A percentile compares a stretch with the other conserved stretches of the same genome.
Conservation (phyloP, 257 asterid genomes). For the Verbascum thapsus region DNA sequence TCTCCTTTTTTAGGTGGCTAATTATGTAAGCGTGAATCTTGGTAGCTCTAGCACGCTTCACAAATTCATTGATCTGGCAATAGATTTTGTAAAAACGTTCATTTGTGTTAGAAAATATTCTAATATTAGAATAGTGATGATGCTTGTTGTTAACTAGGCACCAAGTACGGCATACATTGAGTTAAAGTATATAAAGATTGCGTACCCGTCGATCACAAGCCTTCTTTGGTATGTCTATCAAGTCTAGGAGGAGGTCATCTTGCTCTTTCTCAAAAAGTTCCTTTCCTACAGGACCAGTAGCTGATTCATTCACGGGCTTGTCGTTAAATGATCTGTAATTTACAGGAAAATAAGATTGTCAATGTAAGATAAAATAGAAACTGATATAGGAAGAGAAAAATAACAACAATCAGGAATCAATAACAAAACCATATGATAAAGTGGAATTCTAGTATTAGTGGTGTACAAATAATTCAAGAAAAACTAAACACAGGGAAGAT, state of each 20-base stretch:
- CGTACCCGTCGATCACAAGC: conserved; percentile 93
- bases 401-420: not conserved
- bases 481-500: conserved; percentile 10
- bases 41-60: conserved; percentile 93
- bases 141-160: not conserved
- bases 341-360: not conserved
- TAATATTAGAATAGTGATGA: no score
- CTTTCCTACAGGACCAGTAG: conserved; percentile 69
- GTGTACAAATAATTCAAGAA: not conserved
- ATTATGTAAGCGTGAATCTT: conserved; percentile 92
- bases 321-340: conserved; percentile 77
- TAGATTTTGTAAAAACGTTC: not conserved
- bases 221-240: conserved; percentile 92
- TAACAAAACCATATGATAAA: not conserved
- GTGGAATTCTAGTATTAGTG: not conserved
- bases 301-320: conserved; percentile 69
- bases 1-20: conserved; percentile 89
- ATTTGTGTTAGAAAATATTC: no score
- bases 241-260: conserved; percentile 83
- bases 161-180: not conserved
- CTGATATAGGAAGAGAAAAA: not conserved
- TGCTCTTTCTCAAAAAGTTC: conserved; percentile 94
- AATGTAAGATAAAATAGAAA: not conserved
- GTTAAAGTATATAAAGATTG: conserved; percentile 9
- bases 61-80: conserved; percentile 84